Evolutionary conservation across 1,284 basidiomycete species (phyloP).

Genomic region (Ganoderma boninense): DNA sequence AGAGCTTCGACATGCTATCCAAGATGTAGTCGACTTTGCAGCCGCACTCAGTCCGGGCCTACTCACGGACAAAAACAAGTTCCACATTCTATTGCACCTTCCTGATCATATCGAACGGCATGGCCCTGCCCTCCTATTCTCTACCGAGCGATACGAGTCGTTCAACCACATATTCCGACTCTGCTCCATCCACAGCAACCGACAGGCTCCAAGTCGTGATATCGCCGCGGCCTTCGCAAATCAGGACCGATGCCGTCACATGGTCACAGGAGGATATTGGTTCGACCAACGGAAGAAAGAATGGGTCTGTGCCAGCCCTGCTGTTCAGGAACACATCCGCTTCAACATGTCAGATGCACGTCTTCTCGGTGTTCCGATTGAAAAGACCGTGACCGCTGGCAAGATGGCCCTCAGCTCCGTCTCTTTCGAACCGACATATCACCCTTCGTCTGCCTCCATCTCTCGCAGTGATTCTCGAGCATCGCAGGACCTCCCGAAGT

Average conservation of each 20-base stretch:
- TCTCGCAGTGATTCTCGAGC: no score
- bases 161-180: conserved; percentile 35
- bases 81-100: conserved; percentile 32
- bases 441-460: no score
- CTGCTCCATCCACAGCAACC: conserved; percentile 33
- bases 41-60: conserved; percentile 23
- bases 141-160: conserved; percentile 34
- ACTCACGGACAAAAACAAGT: conserved; percentile 28
- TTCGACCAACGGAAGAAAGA: background rate
- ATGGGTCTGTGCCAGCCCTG: conserved; percentile 22
- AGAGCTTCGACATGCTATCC: conserved; percentile 22
- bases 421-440: no score
- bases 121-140: conserved; percentile 32
- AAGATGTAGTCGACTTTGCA: conserved; percentile 24
- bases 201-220: conserved; percentile 34
- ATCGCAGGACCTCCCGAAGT: no score
- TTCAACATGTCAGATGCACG: conserved; percentile 3
- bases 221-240: conserved; percentile 25
- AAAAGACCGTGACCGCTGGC: no score
- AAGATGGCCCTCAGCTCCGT: no score
- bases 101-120: conserved; percentile 24
- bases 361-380: conserved; percentile 27
- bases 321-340: conserved; percentile 4
- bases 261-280: conserved; percentile 31
- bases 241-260: conserved; percentile 25